A percentile compares a stretch with the other conserved stretches of the same genome.
Evolutionary conservation across 2,329 filamentous ascomycete genomes (phyloP).

Genomic region (Cucurbitaria berberidis): DNA sequence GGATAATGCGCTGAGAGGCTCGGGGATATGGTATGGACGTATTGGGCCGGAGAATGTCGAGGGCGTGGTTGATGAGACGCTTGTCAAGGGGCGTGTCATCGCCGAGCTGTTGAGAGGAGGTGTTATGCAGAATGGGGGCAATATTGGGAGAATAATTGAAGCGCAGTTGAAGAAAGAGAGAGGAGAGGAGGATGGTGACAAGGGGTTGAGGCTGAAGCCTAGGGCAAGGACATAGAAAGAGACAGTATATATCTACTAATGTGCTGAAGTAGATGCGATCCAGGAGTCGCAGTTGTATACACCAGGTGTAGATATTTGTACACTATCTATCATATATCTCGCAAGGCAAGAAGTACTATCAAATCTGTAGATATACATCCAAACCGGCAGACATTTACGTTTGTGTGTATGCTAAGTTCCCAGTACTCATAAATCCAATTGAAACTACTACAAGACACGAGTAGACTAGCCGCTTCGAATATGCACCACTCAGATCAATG

Average conservation of each 20-base stretch:
- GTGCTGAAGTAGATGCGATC: not conserved
- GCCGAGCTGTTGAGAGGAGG: constrained; percentile 75
- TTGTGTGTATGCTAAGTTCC: too few relatives aligned
- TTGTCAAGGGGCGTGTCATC: constrained; percentile 70
- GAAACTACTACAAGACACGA: too few relatives aligned
- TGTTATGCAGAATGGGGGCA: constrained; percentile 50
- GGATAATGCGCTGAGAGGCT: constrained; percentile 67
- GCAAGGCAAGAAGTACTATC: too few relatives aligned
- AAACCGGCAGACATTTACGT: too few relatives aligned
- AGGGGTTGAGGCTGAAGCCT: constrained; percentile 28
- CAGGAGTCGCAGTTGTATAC: not conserved
- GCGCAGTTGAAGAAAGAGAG: constrained; percentile 35
- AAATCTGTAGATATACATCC: too few relatives aligned
- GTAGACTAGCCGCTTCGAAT: too few relatives aligned
- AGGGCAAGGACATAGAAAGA: constrained; percentile 18
- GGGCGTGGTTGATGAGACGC: constrained; percentile 74
- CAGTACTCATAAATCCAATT: too few relatives aligned
- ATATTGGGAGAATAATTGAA: constrained; percentile 40
- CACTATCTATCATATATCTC: too few relatives aligned
- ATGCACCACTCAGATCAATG: too few relatives aligned
- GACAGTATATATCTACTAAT: not conserved
- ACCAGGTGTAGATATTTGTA: not conserved
- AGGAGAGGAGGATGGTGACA: constrained; percentile 31
- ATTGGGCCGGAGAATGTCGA: constrained; percentile 78
- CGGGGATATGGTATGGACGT: constrained; percentile 82